These are phyloP conservation scores for Arthrinium phaeospermum DNA, from an alignment of 2,329 filamentous ascomycete species.

Conservation along the genomic window DNA sequence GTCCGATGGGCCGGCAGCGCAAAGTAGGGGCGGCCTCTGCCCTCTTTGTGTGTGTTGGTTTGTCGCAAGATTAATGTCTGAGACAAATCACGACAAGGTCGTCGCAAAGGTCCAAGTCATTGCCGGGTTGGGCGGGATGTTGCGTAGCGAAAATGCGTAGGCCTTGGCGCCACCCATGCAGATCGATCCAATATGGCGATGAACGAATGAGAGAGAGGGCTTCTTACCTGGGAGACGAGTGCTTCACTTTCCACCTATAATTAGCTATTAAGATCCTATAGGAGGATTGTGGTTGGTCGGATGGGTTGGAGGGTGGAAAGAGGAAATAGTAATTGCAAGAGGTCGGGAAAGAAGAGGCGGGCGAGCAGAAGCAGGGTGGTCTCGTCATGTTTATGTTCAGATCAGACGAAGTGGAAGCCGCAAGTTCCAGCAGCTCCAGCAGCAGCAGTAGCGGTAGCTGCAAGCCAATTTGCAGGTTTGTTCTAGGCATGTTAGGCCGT, in stretches of 20 bases:
- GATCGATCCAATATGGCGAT: neutral
- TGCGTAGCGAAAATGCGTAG: neutral
- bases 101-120: neutral
- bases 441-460: neutral
- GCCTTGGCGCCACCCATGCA: conserved; percentile 1
- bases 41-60: neutral
- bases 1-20: neutral
- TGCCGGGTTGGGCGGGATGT: neutral
- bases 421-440: neutral
- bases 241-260: neutral
- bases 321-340: neutral
- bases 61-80: conserved; percentile 1
- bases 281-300: neutral
- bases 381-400: conserved; percentile 15
- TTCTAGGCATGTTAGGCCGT: neutral
- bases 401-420: neutral
- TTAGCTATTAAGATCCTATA: conserved; percentile 17
- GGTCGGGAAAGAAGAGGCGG: neutral
- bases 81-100: conserved; percentile 2
- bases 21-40: neutral
- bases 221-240: conserved; percentile 1
- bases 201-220: neutral
- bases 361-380: neutral
- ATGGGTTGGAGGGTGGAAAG: neutral
- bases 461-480: conserved; percentile 8